phyloP scores from a whole-genome alignment of 306 rosid genomes.

The Mimosa bimucronata region DNA sequence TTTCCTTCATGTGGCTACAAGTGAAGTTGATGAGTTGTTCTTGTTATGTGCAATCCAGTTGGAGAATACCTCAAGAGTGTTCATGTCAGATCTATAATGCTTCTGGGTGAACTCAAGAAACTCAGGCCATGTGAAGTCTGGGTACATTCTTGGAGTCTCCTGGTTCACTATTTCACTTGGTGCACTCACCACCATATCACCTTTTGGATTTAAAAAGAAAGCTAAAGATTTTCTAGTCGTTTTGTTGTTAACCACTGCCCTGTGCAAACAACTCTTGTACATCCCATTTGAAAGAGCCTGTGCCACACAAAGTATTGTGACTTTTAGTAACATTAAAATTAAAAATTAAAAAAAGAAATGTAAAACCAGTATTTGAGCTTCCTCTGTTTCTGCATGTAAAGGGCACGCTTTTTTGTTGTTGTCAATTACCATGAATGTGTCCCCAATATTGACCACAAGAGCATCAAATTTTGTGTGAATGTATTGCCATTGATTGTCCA shows the following conservation, averaged over 20 bases:
- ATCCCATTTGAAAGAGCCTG: constrained; percentile 95
- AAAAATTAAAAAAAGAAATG: background rate
- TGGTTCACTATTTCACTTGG: constrained; percentile 73
- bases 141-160: constrained; percentile 64
- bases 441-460: constrained; percentile 95
- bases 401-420: background rate
- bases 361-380: background rate
- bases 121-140: constrained; percentile 97
- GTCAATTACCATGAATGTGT: constrained; percentile 83
- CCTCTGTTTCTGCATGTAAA: background rate
- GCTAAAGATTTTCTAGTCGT: constrained; percentile 87
- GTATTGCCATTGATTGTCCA: constrained; percentile 81
- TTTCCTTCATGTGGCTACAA: background rate
- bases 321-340: background rate
- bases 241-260: constrained; percentile 92
- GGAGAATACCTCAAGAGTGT: constrained; percentile 77
- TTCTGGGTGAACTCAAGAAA: constrained; percentile 82
- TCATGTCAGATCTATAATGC: constrained; percentile 91
- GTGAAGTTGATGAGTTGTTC: constrained; percentile 33
- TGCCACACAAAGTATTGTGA: background rate
- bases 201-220: constrained; percentile 84
- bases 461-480: constrained; percentile 78
- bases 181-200: constrained; percentile 80
- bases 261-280: constrained; percentile 91
- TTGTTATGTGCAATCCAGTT: constrained; percentile 60